A percentile compares a stretch with the other conserved stretches of the same genome.
phyloP scores from a whole-genome alignment of 2,329 filamentous ascomycete genomes.

The Rutstroemia sp. region DNA sequence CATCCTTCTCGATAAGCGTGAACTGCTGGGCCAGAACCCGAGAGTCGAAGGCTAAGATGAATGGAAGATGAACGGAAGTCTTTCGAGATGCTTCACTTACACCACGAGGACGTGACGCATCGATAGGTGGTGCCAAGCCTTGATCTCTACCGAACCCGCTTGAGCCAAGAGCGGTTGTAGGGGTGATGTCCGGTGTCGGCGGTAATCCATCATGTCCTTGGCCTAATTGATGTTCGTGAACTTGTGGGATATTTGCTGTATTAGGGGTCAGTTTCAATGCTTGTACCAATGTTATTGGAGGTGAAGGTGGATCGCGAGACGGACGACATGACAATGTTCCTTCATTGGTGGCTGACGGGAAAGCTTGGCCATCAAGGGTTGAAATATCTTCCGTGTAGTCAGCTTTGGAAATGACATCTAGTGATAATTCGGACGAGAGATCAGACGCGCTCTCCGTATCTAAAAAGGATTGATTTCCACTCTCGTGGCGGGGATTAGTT shows the following conservation, averaged over 20 bases:
- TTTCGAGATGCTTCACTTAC: constrained; percentile 25
- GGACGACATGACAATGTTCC: constrained; percentile 22
- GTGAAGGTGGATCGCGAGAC: constrained; percentile 34
- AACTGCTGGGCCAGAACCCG: constrained; percentile 75
- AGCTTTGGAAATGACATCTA: constrained; percentile 35
- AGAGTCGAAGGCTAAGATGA: constrained; percentile 74
- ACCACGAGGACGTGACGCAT: constrained; percentile 21
- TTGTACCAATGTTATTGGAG: constrained; percentile 41
- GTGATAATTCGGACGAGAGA: constrained; percentile 55
- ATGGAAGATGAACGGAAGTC: constrained; percentile 55
- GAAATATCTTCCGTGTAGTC: constrained; percentile 25
- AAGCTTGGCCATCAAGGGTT: constrained; percentile 27
- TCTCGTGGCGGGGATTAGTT: constrained; percentile 16
- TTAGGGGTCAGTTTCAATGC: constrained; percentile 39
- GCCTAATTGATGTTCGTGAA: constrained; percentile 23
- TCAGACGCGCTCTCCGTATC: constrained; percentile 37
- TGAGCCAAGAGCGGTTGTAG: constrained; percentile 15
- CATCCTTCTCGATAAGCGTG: constrained; percentile 79
- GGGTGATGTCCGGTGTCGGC: constrained; percentile 28
- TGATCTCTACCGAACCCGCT: constrained; percentile 14
- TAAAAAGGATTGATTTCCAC: constrained; percentile 31
- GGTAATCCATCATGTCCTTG: constrained; percentile 17
- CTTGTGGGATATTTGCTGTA: constrained; percentile 31
- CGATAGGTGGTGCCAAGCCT: constrained; percentile 15
- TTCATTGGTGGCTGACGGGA: constrained; percentile 28